These are phyloP conservation scores for Camillea tinctor DNA, from an alignment of 2,329 filamentous ascomycete genomes.

Conservation along the genomic window DNA sequence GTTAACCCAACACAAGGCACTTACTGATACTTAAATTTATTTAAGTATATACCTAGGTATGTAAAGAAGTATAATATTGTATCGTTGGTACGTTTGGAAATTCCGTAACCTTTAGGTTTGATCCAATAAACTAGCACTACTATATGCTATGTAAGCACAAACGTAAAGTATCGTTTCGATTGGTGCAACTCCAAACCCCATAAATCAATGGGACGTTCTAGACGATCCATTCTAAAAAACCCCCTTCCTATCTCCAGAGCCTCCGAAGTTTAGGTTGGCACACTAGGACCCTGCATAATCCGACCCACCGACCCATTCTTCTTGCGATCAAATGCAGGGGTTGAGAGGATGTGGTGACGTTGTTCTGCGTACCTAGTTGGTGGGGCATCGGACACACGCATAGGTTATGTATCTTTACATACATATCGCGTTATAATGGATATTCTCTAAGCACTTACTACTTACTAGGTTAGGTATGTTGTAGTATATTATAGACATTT, in stretches of 20 bases:
- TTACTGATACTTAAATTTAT: background rate
- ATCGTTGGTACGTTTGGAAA: no score
- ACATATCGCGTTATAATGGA: background rate
- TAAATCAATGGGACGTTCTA: no score
- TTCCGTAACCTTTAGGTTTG: no score
- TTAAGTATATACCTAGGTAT: background rate
- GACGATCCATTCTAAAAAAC: background rate
- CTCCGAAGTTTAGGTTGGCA: background rate
- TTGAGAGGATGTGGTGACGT: background rate
- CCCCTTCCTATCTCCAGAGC: background rate
- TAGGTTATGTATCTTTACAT: background rate
- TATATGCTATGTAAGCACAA: no score
- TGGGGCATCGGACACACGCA: background rate
- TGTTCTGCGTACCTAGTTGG: background rate
- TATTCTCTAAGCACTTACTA: no score
- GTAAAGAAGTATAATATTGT: no score
- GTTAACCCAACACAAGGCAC: no score
- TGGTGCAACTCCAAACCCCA: no score
- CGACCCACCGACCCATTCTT: background rate
- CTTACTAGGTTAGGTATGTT: no score
- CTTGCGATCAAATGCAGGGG: background rate
- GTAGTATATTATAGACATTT: no score
- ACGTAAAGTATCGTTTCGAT: no score
- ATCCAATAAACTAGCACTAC: no score
- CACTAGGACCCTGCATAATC: conserved; percentile 3